These are phyloP conservation scores for Anethum foeniculum DNA, from an alignment of 140 eudicot genomes.

Conservation along the genomic window DNA sequence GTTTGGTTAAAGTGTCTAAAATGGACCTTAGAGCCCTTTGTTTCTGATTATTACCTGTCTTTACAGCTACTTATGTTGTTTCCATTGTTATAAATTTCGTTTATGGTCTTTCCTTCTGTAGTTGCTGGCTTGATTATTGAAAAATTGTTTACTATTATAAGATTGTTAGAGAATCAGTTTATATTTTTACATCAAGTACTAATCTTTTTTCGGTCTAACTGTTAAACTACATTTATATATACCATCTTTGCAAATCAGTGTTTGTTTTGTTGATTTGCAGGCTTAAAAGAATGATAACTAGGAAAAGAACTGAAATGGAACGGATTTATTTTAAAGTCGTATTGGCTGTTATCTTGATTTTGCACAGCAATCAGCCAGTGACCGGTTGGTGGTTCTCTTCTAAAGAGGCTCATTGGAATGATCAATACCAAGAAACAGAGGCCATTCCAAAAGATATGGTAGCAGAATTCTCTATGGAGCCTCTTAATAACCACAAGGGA, in stretches of 20 bases:
- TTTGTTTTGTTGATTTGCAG: background rate
- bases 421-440: background rate
- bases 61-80: background rate
- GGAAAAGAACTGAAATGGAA: background rate
- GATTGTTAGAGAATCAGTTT: too few relatives aligned
- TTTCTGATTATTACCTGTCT: background rate
- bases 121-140: background rate
- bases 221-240: too few relatives aligned
- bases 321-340: background rate
- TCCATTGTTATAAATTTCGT: background rate
- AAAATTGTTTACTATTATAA: too few relatives aligned
- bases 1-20: background rate
- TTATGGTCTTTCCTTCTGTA: background rate
- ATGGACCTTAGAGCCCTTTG: background rate
- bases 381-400: slow-evolving; percentile 37
- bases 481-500: slow-evolving; percentile 41
- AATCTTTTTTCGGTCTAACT: too few relatives aligned
- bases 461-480: slow-evolving; percentile 60
- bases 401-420: slow-evolving; percentile 8
- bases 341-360: slow-evolving; percentile 24
- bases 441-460: slow-evolving; percentile 15
- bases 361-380: slow-evolving; percentile 21
- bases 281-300: background rate
- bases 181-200: too few relatives aligned
- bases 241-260: background rate